These are phyloP conservation scores for Trichoderma aggressivum DNA, from an alignment of 2,329 filamentous ascomycete genomes.

Conservation along the genomic window DNA sequence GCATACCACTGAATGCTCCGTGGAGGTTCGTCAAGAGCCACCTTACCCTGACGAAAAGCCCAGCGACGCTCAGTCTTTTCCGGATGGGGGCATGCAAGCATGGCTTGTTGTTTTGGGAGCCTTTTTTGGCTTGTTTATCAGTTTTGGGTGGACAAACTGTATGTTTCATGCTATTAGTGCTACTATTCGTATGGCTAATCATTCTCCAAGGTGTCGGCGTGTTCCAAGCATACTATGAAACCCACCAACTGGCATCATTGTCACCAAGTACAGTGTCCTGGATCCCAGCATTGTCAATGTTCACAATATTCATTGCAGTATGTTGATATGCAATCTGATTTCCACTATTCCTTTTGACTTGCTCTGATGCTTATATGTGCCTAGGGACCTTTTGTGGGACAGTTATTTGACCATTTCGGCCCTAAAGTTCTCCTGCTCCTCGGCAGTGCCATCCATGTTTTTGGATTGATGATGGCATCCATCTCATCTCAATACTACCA, in stretches of 20 bases:
- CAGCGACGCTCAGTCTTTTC: not conserved
- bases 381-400: not conserved
- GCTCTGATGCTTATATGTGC: not conserved
- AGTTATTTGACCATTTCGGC: not conserved
- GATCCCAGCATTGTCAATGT: not conserved
- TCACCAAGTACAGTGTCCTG: not conserved
- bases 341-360: not conserved
- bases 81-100: not conserved
- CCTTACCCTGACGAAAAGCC: not conserved
- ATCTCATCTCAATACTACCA: not conserved
- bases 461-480: not conserved
- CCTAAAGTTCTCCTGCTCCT: not conserved
- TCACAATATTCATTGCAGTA: not conserved
- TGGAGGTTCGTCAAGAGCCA: not conserved
- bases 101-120: not conserved
- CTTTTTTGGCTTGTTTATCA: not conserved
- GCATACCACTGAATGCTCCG: not conserved
- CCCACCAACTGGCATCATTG: not conserved
- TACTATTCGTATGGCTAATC: not conserved
- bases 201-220: not conserved
- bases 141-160: conserved; percentile 3
- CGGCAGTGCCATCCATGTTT: not conserved
- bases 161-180: not conserved
- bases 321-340: not conserved
- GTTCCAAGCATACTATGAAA: not conserved